These are phyloP conservation scores for Aegilops umbellulata DNA, from an alignment of 176 grass and related monocot genomes.

Conservation along the genomic window DNA sequence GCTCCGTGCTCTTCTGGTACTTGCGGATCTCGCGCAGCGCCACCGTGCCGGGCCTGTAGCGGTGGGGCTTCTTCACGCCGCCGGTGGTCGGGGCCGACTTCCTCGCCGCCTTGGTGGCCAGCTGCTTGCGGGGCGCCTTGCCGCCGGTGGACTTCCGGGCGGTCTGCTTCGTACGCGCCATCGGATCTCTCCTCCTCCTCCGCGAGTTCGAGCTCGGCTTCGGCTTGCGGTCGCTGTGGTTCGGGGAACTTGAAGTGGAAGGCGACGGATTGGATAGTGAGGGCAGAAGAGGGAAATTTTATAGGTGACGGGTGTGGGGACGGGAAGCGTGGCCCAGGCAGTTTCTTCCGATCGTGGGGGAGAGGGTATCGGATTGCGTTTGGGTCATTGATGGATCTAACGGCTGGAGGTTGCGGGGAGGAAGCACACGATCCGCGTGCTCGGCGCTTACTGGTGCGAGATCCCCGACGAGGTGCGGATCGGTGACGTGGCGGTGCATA, in stretches of 20 bases:
- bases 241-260: background rate
- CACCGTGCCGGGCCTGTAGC: slow-evolving; percentile 69
- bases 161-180: too few relatives aligned
- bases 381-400: background rate
- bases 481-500: background rate
- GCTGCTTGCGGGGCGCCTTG: background rate
- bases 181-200: background rate
- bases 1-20: slow-evolving; percentile 97
- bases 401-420: background rate
- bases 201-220: background rate
- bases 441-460: background rate
- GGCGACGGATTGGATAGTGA: background rate
- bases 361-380: background rate
- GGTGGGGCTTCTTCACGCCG: slow-evolving; percentile 67
- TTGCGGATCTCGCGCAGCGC: slow-evolving; percentile 82
- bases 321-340: background rate
- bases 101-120: background rate
- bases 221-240: background rate
- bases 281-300: background rate
- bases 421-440: background rate
- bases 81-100: background rate
- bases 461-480: background rate
- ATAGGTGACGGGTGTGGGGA: background rate
- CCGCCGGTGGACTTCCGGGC: background rate
- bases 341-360: background rate